Evolutionary conservation across 2,329 filamentous ascomycete genomes (phyloP), one percentile per base, ranked within the genome.

Genomic region (Alternaria postmessia): DNA sequence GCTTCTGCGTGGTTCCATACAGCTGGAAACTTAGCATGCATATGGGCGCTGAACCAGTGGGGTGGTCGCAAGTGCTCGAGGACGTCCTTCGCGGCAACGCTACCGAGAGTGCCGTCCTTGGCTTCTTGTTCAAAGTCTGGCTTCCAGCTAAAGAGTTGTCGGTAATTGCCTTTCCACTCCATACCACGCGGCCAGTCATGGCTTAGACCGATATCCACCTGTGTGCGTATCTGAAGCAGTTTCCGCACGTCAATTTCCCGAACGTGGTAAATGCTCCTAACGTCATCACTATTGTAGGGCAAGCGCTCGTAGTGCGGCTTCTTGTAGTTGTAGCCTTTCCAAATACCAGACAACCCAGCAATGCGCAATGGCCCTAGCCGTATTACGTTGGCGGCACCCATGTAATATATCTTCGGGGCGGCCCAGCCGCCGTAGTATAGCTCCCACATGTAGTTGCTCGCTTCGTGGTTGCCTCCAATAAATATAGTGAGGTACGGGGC

Each of bases 391-490:
- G 95, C 93, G 34, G 93, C 92, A 49, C 95, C 95, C 77, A 98
- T 86, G 80, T 97, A 99, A 83, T 97, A 99, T 65, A 99, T 98
- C 68, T 95, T 96, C 8, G 93, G 93, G 7, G 94, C 94, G 6
- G 93, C 95, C 95, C 95, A 99, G 51, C 95, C 95, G 52, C 95
- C 95, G 75, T 98, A 96, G 81, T 92, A 96, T 0, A 99, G 86
- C 80, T 99, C 95, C 83, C 89, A 95, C 5, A 97, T 83, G 78
- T 98, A 89, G 51, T 91, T 93, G 72, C 91, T 91, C 0, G 95
- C 94, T 81, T 99, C 95, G 73, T 99, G 95, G 75, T 99, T 99
- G 3, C 95, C 95, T 43, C 90, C 94, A 51, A 97, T 89, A 80
- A 98, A 98, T 44, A 98, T 83, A 16, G 95, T 99, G 46, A 96